Evolutionary conservation across 139 green algal genomes (phyloP).

Genomic region (Pseudopediastrum boryanum): DNA sequence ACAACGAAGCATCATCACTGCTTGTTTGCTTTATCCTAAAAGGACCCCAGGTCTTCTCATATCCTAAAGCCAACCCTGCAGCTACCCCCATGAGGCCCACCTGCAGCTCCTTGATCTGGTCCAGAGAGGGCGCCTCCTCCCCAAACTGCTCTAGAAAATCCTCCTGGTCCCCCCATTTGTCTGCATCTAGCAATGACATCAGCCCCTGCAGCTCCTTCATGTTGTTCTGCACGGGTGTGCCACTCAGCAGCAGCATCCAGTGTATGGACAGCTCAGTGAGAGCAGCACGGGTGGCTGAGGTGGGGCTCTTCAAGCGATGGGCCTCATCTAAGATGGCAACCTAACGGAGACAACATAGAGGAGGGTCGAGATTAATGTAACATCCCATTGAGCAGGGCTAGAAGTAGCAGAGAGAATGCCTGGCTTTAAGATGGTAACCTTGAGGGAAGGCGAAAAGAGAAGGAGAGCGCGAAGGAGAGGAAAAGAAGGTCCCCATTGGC

Average conservation of each 20-base stretch:
- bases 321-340: conserved; percentile 61
- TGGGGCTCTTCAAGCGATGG: conserved; percentile 80
- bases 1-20: no score
- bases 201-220: conserved; percentile 78
- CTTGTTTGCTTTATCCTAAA: no score
- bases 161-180: conserved; percentile 59
- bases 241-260: conserved; percentile 93
- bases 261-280: conserved; percentile 61
- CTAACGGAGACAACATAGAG: no score
- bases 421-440: no score
- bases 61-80: no score
- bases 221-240: conserved; percentile 97
- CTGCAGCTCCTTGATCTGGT: conserved; percentile 76
- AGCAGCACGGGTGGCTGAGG: conserved; percentile 55
- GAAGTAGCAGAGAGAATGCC: no score
- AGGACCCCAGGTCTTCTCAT: no score
- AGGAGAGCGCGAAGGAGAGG: no score
- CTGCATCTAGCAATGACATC: conserved; percentile 81
- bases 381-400: no score
- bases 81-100: conserved; percentile 15
- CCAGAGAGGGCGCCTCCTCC: conserved; percentile 48
- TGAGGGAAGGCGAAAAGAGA: no score
- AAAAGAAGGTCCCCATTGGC: no score
- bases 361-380: no score
- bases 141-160: conserved; percentile 71